phyloP scores from a whole-genome alignment of 768 basidiomycete genomes.

The Stropharia rugosoannulata region DNA sequence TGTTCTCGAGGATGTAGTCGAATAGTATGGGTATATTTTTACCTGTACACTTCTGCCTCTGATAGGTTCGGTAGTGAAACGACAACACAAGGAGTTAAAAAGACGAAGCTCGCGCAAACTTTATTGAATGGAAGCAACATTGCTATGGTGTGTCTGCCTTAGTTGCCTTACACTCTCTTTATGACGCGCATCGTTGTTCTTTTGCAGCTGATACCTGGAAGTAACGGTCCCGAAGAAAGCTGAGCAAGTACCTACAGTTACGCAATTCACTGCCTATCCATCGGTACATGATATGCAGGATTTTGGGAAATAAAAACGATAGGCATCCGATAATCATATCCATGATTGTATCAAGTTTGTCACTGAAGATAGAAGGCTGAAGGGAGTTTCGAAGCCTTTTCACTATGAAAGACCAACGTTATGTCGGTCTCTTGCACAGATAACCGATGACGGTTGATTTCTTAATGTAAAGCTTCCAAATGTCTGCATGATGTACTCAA shows the following conservation, averaged over 20 bases:
- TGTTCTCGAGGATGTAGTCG: slow-evolving; percentile 95
- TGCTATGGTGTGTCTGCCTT: slow-evolving; percentile 70
- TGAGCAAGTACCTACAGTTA: background rate
- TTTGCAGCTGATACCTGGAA: slow-evolving; percentile 37
- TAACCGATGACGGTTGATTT: no score
- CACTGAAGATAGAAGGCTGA: no score
- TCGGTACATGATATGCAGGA: no score
- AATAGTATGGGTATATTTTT: slow-evolving; percentile 67
- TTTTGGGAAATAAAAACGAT: no score
- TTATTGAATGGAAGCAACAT: slow-evolving; percentile 95
- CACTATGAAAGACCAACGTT: no score
- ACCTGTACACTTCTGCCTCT: background rate
- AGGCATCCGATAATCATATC: no score
- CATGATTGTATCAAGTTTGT: no score
- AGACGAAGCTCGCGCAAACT: slow-evolving; percentile 83
- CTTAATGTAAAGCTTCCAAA: no score
- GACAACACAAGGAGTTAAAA: slow-evolving; percentile 79
- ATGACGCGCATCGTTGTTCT: background rate
- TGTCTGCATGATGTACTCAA: no score
- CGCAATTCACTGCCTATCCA: no score
- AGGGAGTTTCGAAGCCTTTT: no score
- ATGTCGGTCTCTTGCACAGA: no score
- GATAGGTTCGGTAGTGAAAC: slow-evolving; percentile 59
- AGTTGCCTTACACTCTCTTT: background rate
- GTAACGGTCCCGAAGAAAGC: slow-evolving; percentile 27